Base-by-base conservation (phyloP, 1,139 yeast species). In the Nematodospora anomalae region DNA sequence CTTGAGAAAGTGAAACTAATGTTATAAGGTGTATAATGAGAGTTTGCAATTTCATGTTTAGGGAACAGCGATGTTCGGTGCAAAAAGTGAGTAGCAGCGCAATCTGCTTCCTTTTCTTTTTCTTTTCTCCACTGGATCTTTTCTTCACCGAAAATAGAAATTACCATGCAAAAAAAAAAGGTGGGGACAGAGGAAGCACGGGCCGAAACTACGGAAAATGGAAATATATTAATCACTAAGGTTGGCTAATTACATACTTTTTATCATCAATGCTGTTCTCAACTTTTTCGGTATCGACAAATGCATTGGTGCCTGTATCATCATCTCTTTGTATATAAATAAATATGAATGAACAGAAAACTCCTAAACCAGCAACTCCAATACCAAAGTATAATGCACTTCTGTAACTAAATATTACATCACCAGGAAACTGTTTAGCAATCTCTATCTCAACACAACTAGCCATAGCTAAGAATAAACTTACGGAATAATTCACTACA, bases 401-500 rank as follows among this genome's bases (percentile, higher is more conserved):
- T 44, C 79, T 59, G 43, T 74, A 74, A 38, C 69, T 54, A 22
- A 55, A 40, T 28, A 74, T 46, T 1, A 48, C 14, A 16, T 56
- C 53, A 3, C 57, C 51, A 11, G 21, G 22, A 13, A 6, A 18
- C 11, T 35, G 36, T 8, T 54, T 49, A 15, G 52, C 51, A 1
- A 67, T 58, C 37, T 69, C 63, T 1, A 54, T 51, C 45, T 76
- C 79, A 3, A 75, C 75, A 9, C 76, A 69, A 13, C 70, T 66
- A 6, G 73, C 74, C 28, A 76, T 60, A n/a, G 79, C 80, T 29
- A 76, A 57, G 36, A 74, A 68, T 6, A 77, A 52, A 0, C 80
- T 72, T 46, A 73, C 77, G 1, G 79, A 72, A 44, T 76, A 76
- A 49, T 75, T 76, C 10, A 73, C 67, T 42, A 75, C 72, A 0